These are phyloP conservation scores for Poa annua DNA, from an alignment of 176 grass and related monocot genomes.

Conservation along the genomic window DNA sequence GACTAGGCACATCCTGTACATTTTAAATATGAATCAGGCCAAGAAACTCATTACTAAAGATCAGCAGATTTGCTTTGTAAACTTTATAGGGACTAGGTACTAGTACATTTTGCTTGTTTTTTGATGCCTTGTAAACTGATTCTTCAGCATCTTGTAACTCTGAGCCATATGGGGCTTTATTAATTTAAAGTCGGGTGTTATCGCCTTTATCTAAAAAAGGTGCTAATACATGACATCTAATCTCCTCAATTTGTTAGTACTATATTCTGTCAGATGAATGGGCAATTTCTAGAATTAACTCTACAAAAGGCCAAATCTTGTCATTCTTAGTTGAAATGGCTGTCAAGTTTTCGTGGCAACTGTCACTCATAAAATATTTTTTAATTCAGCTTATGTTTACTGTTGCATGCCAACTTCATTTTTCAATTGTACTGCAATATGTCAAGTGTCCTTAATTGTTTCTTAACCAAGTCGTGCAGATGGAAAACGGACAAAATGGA, in stretches of 20 bases:
- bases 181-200: no score
- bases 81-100: background rate
- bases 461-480: slow-evolving; percentile 46
- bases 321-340: background rate
- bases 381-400: slow-evolving; percentile 2
- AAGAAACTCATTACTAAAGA: slow-evolving; percentile 24
- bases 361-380: slow-evolving; percentile 19
- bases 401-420: slow-evolving; percentile 24
- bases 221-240: background rate
- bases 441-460: slow-evolving; percentile 11
- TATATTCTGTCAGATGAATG: slow-evolving; percentile 10
- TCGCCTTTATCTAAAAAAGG: no score
- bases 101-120: no score
- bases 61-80: background rate
- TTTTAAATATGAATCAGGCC: background rate
- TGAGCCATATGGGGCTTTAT: no score
- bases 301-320: background rate
- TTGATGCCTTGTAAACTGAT: no score
- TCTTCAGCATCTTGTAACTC: no score
- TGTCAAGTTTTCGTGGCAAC: background rate
- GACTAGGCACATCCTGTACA: background rate
- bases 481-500: slow-evolving; percentile 59
- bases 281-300: background rate
- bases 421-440: slow-evolving; percentile 12
- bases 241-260: slow-evolving; percentile 19